These are phyloP conservation scores for Lyophyllum shimeji DNA, from an alignment of 768 basidiomycete genomes.

Conservation along the genomic window DNA sequence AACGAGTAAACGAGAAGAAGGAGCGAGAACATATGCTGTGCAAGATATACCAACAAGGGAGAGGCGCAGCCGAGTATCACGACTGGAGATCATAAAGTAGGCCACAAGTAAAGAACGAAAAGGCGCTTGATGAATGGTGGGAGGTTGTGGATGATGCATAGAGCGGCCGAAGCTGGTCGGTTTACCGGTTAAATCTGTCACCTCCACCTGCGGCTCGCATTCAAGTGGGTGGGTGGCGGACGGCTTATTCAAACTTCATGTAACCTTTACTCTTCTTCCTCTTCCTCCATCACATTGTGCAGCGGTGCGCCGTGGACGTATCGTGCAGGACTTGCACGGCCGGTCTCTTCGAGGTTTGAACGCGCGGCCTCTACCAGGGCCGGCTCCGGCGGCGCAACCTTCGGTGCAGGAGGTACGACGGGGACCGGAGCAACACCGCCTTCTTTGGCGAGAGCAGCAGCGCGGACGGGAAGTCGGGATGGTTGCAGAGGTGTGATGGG, in stretches of 20 bases:
- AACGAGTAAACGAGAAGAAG: background rate
- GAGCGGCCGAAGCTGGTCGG: background rate
- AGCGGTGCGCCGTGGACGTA: slow-evolving; percentile 85
- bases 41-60: slow-evolving; percentile 3
- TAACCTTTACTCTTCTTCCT: slow-evolving; percentile 47
- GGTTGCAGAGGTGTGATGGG: slow-evolving; percentile 34
- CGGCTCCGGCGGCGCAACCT: slow-evolving; percentile 23
- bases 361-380: slow-evolving; percentile 31
- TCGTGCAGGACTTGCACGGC: slow-evolving; percentile 63
- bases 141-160: background rate
- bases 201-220: background rate
- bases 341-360: slow-evolving; percentile 42
- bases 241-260: background rate
- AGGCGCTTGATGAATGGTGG: background rate
- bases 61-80: slow-evolving; percentile 10
- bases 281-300: slow-evolving; percentile 83
- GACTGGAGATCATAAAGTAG: slow-evolving; percentile 4
- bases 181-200: background rate
- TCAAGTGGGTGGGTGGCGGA: background rate
- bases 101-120: background rate
- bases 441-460: slow-evolving; percentile 24
- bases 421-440: slow-evolving; percentile 19
- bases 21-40: background rate
- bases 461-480: slow-evolving; percentile 41
- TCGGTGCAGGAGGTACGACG: slow-evolving; percentile 25